Percentiles rank a stretch among this genome's conserved stretches.
phyloP scores from a whole-genome alignment of 2,329 filamentous ascomycete species.

The Nemania abortiva region DNA sequence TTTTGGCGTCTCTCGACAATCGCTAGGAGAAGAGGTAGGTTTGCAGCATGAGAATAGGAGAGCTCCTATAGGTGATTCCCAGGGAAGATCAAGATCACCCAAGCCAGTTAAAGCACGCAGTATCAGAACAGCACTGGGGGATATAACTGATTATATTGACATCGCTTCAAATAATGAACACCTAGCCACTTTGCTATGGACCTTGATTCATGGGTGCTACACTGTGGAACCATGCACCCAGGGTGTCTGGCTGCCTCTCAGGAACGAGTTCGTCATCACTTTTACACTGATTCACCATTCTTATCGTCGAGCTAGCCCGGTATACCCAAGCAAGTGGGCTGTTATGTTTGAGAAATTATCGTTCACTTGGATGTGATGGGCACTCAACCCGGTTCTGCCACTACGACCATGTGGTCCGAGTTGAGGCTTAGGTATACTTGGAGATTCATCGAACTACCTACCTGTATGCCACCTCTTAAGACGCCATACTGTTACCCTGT shows the following conservation, averaged over 20 bases:
- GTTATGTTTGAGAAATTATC: neutral
- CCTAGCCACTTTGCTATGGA: neutral
- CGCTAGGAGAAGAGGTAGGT: neutral
- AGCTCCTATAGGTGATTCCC: slow-evolving; percentile 9
- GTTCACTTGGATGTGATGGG: slow-evolving; percentile 4
- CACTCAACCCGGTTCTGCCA: slow-evolving; percentile 4
- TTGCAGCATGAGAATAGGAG: neutral
- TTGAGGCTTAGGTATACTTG: neutral
- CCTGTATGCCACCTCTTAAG: neutral
- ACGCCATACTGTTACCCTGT: neutral
- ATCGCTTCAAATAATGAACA: neutral
- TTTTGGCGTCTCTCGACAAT: neutral
- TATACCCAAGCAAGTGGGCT: neutral
- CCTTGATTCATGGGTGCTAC: neutral
- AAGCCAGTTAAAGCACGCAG: neutral
- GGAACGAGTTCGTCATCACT: neutral
- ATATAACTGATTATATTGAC: neutral
- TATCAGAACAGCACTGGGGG: neutral
- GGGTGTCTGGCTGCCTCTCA: neutral
- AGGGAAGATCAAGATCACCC: neutral
- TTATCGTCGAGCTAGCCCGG: neutral
- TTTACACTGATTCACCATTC: neutral
- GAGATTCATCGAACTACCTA: neutral
- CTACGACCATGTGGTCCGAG: slow-evolving; percentile 4
- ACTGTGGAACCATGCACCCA: neutral